Percentiles rank a stretch among this genome's conserved stretches.
Evolutionary conservation across 176 grass and related monocot genomes (phyloP).

Genomic region (Carex kokanica): DNA sequence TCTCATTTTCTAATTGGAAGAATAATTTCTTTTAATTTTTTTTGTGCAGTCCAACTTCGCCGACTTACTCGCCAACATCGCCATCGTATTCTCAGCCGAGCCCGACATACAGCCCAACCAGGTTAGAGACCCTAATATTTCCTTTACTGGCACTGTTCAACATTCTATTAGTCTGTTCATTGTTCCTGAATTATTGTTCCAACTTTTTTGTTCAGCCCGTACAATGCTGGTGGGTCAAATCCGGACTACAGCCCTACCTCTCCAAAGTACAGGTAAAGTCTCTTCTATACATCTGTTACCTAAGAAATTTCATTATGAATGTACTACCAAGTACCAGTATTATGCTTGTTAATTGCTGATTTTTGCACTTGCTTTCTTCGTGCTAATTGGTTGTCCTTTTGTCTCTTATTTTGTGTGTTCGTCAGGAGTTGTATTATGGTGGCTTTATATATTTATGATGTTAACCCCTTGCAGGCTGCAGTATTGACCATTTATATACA

Average conservation of each 20-base stretch:
- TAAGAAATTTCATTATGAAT: background rate
- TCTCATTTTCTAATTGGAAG: background rate
- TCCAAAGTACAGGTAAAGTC: slow-evolving; percentile 72
- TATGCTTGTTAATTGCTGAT: background rate
- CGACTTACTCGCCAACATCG: slow-evolving; percentile 84
- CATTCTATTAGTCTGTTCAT: background rate
- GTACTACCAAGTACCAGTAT: background rate
- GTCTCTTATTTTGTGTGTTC: background rate
- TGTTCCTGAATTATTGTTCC: background rate
- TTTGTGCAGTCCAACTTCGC: slow-evolving; percentile 65
- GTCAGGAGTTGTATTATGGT: background rate
- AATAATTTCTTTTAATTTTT: background rate
- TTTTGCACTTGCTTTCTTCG: background rate
- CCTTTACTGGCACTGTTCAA: background rate
- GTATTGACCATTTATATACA: background rate
- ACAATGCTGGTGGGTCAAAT: slow-evolving; percentile 54
- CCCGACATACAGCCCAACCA: slow-evolving; percentile 80
- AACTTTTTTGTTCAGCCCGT: slow-evolving; percentile 42
- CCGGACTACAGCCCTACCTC: slow-evolving; percentile 92
- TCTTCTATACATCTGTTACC: background rate
- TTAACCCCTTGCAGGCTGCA: background rate
- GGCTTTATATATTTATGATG: slow-evolving; percentile 3
- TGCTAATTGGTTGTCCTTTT: background rate
- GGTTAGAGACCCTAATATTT: slow-evolving; percentile 32
- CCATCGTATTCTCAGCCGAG: slow-evolving; percentile 75